phyloP scores from a whole-genome alignment of 768 basidiomycete genomes.

The Asterophora parasitica region DNA sequence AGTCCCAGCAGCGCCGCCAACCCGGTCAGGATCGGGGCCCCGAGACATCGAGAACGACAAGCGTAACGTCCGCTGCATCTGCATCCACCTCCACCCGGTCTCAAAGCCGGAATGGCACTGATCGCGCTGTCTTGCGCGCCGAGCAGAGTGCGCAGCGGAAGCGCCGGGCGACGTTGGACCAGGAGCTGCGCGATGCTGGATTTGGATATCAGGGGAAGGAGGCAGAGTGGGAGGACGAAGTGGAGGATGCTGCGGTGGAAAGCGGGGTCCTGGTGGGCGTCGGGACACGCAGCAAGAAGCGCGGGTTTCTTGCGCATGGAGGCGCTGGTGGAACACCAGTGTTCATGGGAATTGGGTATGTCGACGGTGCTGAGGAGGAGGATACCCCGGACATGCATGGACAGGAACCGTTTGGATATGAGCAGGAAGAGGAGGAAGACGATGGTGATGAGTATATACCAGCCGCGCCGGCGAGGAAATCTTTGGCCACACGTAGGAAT shows the following conservation, averaged over 20 bases:
- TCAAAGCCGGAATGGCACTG: constrained; percentile 13
- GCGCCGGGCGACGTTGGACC: constrained; percentile 54
- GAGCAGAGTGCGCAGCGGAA: neutral
- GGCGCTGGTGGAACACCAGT: constrained; percentile 70
- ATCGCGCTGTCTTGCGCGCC: neutral
- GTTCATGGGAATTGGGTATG: constrained; percentile 65
- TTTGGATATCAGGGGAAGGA: constrained; percentile 28
- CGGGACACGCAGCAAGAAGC: constrained; percentile 48
- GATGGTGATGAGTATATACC: no score
- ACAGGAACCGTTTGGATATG: no score
- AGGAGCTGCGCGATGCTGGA: constrained; percentile 53
- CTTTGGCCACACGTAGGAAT: no score
- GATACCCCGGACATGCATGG: no score
- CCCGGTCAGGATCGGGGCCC: neutral
- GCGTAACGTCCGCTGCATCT: neutral
- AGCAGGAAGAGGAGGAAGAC: no score
- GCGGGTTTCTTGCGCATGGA: constrained; percentile 69
- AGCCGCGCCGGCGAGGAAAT: no score
- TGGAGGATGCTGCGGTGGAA: constrained; percentile 38
- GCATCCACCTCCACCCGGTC: constrained; percentile 10
- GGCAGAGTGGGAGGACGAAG: no score
- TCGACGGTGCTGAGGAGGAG: constrained; percentile 45
- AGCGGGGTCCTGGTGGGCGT: constrained; percentile 47
- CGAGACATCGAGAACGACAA: neutral
- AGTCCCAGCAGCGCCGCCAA: neutral